Percentiles rank a stretch among this genome's conserved stretches.
Evolutionary conservation across 148 eudicot genomes (phyloP).

Genomic region (Heliamphora exappendiculata): DNA sequence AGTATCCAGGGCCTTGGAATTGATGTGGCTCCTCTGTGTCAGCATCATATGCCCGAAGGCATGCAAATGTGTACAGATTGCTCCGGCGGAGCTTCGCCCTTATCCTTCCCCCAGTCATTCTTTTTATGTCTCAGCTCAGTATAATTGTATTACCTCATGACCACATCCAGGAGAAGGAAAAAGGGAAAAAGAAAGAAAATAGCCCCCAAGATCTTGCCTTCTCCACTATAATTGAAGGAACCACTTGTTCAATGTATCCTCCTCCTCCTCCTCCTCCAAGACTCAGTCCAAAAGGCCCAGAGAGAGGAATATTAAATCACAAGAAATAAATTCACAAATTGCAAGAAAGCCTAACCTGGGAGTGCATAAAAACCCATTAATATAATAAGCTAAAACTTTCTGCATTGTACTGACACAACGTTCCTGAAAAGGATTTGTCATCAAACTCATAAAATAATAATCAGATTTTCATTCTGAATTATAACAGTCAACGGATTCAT

Average conservation of each 20-base stretch:
- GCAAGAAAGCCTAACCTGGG: neutral
- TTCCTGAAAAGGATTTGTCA: neutral
- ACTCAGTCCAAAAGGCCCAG: slow-evolving; percentile 3
- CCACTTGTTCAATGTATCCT: neutral
- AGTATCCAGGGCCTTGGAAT: slow-evolving; percentile 51
- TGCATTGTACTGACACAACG: neutral
- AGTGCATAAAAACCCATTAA: neutral
- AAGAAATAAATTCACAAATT: neutral
- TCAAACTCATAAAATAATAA: neutral
- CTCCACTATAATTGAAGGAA: neutral
- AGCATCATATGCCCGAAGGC: slow-evolving; percentile 25
- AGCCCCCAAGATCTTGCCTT: neutral
- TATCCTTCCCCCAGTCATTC: slow-evolving; percentile 55
- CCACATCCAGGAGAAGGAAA: neutral
- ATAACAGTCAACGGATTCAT: neutral
- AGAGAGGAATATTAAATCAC: neutral
- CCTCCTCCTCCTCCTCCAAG: too few relatives aligned
- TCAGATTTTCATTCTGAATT: neutral
- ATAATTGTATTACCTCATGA: neutral
- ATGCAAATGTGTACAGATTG: slow-evolving; percentile 65
- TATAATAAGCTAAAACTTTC: neutral
- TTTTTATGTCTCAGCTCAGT: slow-evolving; percentile 22
- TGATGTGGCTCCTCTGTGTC: slow-evolving; percentile 26
- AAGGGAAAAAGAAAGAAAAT: too few relatives aligned
- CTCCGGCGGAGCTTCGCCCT: slow-evolving; percentile 62